These are phyloP conservation scores for Hericium coralloides DNA, from an alignment of 768 basidiomycete genomes.

Conservation along the genomic window DNA sequence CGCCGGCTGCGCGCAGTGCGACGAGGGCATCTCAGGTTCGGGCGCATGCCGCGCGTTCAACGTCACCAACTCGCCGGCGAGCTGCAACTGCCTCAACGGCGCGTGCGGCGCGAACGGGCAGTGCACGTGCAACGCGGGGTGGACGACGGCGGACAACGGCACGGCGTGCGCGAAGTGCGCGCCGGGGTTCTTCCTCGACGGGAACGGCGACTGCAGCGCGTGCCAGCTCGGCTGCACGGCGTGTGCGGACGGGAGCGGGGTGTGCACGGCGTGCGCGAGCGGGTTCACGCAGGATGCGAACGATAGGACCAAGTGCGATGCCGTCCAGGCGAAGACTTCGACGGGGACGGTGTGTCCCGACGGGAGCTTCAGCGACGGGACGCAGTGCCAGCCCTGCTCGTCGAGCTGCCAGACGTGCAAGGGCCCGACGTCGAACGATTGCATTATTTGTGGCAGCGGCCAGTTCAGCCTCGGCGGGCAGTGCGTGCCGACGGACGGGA, in stretches of 20 bases:
- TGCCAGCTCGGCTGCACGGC: slow-evolving; percentile 65
- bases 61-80: slow-evolving; percentile 44
- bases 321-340: slow-evolving; percentile 39
- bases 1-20: slow-evolving; percentile 57
- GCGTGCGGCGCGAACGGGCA: slow-evolving; percentile 58
- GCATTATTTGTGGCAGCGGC: slow-evolving; percentile 57
- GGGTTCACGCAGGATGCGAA: slow-evolving; percentile 61
- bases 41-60: slow-evolving; percentile 57
- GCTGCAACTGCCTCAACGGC: slow-evolving; percentile 81
- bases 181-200: slow-evolving; percentile 66
- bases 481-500: slow-evolving; percentile 56
- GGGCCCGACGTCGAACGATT: slow-evolving; percentile 59
- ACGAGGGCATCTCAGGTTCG: slow-evolving; percentile 70
- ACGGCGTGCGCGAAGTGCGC: slow-evolving; percentile 72
- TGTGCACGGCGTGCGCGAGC: slow-evolving; percentile 63
- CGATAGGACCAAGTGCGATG: slow-evolving; percentile 58
- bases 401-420: slow-evolving; percentile 63
- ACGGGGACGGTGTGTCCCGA: slow-evolving; percentile 52
- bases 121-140: slow-evolving; percentile 72
- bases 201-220: slow-evolving; percentile 59
- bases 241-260: slow-evolving; percentile 60
- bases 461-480: slow-evolving; percentile 55
- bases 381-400: slow-evolving; percentile 50
- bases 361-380: slow-evolving; percentile 52
- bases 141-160: slow-evolving; percentile 61